A percentile compares a stretch with the other conserved stretches of the same genome.
Evolutionary conservation across 768 basidiomycete genomes (phyloP).

Genomic region (Lentinula edodes): DNA sequence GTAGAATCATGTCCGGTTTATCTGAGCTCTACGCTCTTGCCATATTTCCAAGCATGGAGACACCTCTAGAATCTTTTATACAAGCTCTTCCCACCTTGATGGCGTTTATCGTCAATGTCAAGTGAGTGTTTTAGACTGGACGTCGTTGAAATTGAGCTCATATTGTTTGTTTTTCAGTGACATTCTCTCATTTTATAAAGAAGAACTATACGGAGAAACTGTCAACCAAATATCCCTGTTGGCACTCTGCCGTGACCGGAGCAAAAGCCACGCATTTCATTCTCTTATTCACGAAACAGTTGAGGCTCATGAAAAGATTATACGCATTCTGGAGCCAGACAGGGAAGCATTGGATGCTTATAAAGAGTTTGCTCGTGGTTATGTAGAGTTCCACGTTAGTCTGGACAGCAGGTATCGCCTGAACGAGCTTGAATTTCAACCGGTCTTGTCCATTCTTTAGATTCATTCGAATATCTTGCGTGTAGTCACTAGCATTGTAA

Average conservation of each 20-base stretch:
- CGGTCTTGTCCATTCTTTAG: too few species aligned
- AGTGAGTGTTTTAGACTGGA: conserved; percentile 22
- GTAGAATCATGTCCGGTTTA: conserved; percentile 25
- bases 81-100: conserved; percentile 34
- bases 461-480: too few species aligned
- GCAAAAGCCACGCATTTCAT: conserved; percentile 22
- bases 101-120: conserved; percentile 25
- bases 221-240: conserved; percentile 20
- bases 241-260: conserved; percentile 16
- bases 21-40: conserved; percentile 29
- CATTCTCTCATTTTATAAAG: conserved; percentile 35
- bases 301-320: conserved; percentile 15
- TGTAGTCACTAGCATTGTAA: too few species aligned
- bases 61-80: conserved; percentile 26
- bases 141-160: too few species aligned
- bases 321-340: conserved; percentile 18
- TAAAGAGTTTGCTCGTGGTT: conserved; percentile 14
- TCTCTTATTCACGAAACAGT: conserved; percentile 21
- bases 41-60: conserved; percentile 23
- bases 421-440: not conserved
- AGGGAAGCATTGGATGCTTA: conserved; percentile 13
- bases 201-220: conserved; percentile 28
- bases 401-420: not conserved
- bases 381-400: conserved; percentile 13
- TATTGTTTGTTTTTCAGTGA: conserved; percentile 20